Base-by-base conservation (phyloP, 768 basidiomycete genomes). In the Boletus subcaerulescens region DNA sequence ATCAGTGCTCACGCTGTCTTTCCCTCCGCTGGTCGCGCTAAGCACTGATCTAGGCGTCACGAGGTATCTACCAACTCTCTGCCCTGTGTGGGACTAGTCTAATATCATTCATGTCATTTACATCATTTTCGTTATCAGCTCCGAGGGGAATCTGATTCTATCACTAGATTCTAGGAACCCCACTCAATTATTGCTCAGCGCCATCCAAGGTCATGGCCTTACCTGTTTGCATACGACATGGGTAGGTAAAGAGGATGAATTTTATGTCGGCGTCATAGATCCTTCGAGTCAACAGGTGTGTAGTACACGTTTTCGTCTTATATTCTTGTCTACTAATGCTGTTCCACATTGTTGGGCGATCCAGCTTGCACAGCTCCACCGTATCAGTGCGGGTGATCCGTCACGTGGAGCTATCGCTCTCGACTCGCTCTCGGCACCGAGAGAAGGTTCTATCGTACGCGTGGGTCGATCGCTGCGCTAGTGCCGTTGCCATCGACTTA, bases 121-220 rank as follows among this genome's bases (percentile, higher is more conserved):
- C 31, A 20, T 32, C 13, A 36, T 40, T 35, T 33, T 33, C n/a
- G 15, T 20, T 15, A 1, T 33, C 10, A 67, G 88, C 29, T 77
- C 81, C 7, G 83, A 88, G 69, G 90, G 89, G 3, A 93, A 91
- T 62, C 77, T 93, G 59, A 72, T 93, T 41, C 77, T 84, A 46
- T 65, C 77, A 6, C 68, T 91, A 2, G 73, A 87, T 58, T 64
- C 71, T 36, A 60, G 69, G 17, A 91, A 86, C 57, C 87, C 90
- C 0, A 80, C 86, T 0, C 74, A 77, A 32, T 69, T 85, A 5
- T 75, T 92, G 7, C 73, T 91, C 15, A 61, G 68, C 14, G 80
- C 80, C 8, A 79, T 91, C 20, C 73, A 73, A 18, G 65, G 70
- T 5, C 60, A 70, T 10, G 74, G 73, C 2, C 64, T 75, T 40